Evolutionary conservation across 768 basidiomycete species (phyloP).

Genomic region (Amanita subjunquillea): DNA sequence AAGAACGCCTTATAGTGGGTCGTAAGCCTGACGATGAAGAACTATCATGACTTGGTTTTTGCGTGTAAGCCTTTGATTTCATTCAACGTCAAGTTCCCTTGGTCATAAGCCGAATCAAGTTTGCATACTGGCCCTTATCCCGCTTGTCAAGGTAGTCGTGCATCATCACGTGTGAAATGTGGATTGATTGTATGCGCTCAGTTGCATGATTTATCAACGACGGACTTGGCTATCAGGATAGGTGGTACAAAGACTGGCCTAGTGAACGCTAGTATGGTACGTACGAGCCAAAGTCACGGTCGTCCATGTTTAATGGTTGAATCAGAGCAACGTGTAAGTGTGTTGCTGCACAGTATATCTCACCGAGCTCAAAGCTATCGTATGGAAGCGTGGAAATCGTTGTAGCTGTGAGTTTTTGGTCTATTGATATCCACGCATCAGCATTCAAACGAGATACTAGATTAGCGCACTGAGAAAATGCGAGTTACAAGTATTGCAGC

Average conservation of each 20-base stretch:
- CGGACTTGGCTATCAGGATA: slow-evolving; percentile 62
- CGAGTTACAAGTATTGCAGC: slow-evolving; percentile 76
- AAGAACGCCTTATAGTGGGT: slow-evolving; percentile 35
- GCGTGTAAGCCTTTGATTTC: slow-evolving; percentile 32
- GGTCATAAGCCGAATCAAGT: slow-evolving; percentile 24
- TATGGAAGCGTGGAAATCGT: slow-evolving; percentile 49
- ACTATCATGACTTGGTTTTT: slow-evolving; percentile 48
- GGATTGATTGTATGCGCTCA: slow-evolving; percentile 14
- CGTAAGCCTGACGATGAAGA: slow-evolving; percentile 34
- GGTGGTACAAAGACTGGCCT: slow-evolving; percentile 73
- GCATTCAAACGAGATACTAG: slow-evolving; percentile 22
- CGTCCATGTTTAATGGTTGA: slow-evolving; percentile 2
- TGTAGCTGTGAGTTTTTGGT: slow-evolving; percentile 46
- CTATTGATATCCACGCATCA: not conserved
- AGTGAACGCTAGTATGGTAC: slow-evolving; percentile 71
- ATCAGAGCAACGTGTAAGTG: slow-evolving; percentile 59
- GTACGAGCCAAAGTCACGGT: slow-evolving; percentile 10
- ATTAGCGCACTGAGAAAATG: slow-evolving; percentile 78
- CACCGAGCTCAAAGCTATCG: not conserved
- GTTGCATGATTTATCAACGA: slow-evolving; percentile 72
- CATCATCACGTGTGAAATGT: not conserved
- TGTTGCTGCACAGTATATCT: not conserved
- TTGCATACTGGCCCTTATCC: slow-evolving; percentile 62
- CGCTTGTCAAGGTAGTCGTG: slow-evolving; percentile 56
- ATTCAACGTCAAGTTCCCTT: not conserved